Evolutionary conservation across 2,329 filamentous ascomycete species (phyloP).

Genomic region (Botrytis byssoidea): DNA sequence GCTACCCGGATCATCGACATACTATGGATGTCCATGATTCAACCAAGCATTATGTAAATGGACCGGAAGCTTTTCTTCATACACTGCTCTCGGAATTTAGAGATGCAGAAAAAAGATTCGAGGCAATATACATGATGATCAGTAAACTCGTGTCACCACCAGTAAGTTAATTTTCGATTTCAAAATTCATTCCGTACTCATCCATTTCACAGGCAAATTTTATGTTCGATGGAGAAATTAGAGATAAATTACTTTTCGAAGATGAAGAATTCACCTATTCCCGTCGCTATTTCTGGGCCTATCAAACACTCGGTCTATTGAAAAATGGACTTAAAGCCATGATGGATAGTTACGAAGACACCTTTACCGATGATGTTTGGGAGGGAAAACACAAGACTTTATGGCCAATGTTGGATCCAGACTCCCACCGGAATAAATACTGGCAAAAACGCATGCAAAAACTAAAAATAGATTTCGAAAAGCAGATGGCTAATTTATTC

Average conservation of each 20-base stretch:
- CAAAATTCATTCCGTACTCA: background rate
- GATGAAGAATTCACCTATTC: constrained; percentile 57
- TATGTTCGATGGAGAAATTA: constrained; percentile 55
- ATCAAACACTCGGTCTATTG: constrained; percentile 58
- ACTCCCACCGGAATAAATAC: constrained; percentile 48
- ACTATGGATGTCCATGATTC: constrained; percentile 55
- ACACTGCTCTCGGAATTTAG: constrained; percentile 58
- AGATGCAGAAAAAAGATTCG: constrained; percentile 58
- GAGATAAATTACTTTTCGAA: constrained; percentile 60
- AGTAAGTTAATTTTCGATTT: constrained; percentile 35
- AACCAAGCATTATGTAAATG: constrained; percentile 56
- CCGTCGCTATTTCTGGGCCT: constrained; percentile 60
- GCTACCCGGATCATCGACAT: constrained; percentile 58
- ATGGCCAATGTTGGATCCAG: constrained; percentile 53
- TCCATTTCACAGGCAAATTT: constrained; percentile 46
- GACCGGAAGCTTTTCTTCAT: constrained; percentile 60
- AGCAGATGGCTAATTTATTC: constrained; percentile 46
- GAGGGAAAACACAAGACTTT: constrained; percentile 52
- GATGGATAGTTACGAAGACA: constrained; percentile 55
- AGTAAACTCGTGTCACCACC: constrained; percentile 59
- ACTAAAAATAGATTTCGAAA: constrained; percentile 45
- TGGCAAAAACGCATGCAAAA: constrained; percentile 46
- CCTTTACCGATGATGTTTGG: constrained; percentile 60
- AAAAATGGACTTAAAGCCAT: constrained; percentile 60
- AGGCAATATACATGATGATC: constrained; percentile 55